Conservation (phyloP, 2,329 filamentous ascomycete species). For the Chaetomiaceae sp. region DNA sequence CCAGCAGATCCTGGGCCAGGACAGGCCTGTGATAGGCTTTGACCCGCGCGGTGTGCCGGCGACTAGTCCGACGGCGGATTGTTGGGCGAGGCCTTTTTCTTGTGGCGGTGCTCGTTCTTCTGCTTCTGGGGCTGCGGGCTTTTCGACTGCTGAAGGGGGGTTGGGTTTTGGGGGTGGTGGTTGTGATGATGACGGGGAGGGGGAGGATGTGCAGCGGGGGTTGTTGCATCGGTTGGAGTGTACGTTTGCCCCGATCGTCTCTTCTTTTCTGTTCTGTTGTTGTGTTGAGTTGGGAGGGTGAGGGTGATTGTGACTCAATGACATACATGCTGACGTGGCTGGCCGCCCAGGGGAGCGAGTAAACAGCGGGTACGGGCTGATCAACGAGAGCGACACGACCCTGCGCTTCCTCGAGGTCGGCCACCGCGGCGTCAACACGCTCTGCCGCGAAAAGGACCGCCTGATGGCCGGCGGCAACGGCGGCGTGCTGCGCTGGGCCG, state of each 20-base stretch:
- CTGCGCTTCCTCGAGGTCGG: slow-evolving; percentile 29
- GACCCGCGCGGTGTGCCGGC: slow-evolving; percentile 43
- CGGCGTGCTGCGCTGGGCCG: slow-evolving; percentile 33
- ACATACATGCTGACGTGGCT: too few relatives aligned
- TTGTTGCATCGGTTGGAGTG: slow-evolving; percentile 34
- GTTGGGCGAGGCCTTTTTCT: slow-evolving; percentile 31
- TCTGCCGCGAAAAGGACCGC: slow-evolving; percentile 31
- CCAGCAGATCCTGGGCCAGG: slow-evolving; percentile 35
- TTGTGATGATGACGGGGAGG: slow-evolving; percentile 1
- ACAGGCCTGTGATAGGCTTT: slow-evolving; percentile 44
- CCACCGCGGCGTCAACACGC: slow-evolving; percentile 29
- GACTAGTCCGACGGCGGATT: slow-evolving; percentile 37
- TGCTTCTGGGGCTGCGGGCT: too few relatives aligned
- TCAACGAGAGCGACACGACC: slow-evolving; percentile 33
- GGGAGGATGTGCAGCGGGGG: slow-evolving; percentile 27
- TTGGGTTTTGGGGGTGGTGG: too few relatives aligned
- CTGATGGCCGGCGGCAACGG: slow-evolving; percentile 29
- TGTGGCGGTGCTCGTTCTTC: too few relatives aligned
- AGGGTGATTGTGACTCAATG: too few relatives aligned
- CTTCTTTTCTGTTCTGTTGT: too few relatives aligned
- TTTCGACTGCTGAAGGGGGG: too few relatives aligned
- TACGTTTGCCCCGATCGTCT: slow-evolving; percentile 8
- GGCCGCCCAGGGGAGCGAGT: slow-evolving; percentile 3
- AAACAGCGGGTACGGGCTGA: slow-evolving; percentile 31
- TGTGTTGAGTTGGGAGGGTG: too few relatives aligned